Conservation (phyloP, 1,284 basidiomycete species). For the Cryptococcus deneoformans region DNA sequence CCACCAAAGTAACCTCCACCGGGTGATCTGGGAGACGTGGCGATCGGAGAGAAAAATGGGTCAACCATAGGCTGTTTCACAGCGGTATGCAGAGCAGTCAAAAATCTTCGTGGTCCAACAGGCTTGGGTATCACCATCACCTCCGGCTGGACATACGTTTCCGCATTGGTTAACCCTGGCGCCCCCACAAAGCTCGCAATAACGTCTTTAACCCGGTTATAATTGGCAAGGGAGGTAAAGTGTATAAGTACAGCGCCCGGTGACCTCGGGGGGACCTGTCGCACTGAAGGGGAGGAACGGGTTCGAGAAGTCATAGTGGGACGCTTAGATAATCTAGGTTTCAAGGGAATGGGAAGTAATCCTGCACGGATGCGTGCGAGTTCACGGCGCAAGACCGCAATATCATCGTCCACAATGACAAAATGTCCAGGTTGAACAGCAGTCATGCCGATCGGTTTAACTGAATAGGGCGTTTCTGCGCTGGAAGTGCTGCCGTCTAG, state of each 20-base stretch:
- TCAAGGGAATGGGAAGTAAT: conserved; percentile 53
- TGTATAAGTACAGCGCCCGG: conserved; percentile 64
- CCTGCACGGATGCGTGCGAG: conserved; percentile 64
- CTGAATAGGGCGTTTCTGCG: conserved; percentile 8
- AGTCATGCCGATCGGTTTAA: conserved; percentile 6
- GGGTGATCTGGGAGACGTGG: conserved; percentile 80
- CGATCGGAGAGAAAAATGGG: conserved; percentile 86
- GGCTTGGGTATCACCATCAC: conserved; percentile 94
- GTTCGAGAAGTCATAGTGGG: conserved; percentile 69
- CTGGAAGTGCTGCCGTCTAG: neutral
- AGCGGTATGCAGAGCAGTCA: conserved; percentile 85
- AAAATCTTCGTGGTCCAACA: conserved; percentile 82
- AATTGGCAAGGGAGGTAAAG: conserved; percentile 85
- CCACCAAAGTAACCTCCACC: conserved; percentile 30
- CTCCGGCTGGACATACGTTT: conserved; percentile 59
- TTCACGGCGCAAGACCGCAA: conserved; percentile 67
- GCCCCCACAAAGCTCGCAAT: conserved; percentile 64
- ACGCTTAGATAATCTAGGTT: conserved; percentile 57
- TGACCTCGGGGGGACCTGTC: conserved; percentile 46
- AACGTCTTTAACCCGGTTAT: conserved; percentile 80
- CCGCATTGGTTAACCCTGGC: conserved; percentile 15
- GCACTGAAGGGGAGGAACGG: conserved; percentile 68
- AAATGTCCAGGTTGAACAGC: conserved; percentile 50
- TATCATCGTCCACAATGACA: conserved; percentile 85
- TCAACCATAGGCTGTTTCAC: conserved; percentile 79